Base-by-base conservation (phyloP, 176 grass and related monocot genomes). In the Eleusine coracana region DNA sequence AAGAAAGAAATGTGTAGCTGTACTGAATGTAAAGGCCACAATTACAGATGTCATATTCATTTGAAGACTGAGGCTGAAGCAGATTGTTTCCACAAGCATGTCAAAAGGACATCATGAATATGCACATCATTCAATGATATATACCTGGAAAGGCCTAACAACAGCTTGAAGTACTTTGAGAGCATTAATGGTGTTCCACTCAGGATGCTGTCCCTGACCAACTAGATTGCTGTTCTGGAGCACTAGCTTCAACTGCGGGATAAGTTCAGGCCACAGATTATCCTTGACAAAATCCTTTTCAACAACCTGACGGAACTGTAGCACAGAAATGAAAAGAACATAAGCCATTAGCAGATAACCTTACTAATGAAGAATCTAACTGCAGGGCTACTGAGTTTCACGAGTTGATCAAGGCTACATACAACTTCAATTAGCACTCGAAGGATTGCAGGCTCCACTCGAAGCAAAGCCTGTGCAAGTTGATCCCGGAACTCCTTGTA, bases 111-210 rank as follows among this genome's bases (percentile, higher is more conserved):
- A 48, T 21, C 67, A 16, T 80, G 28, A 36, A 59, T 58, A 58
- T n/a, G 54, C 59, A 63, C 25, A 29, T 63, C 25, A 29, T 13
- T 63, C 10, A 14, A 14, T 16, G 27, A 67, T 11, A 88, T 68
- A 70, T 87, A 94, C 94, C 92, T 97, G 94, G 70, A 97, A 97
- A 5, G 91, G 92, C 82, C 87, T 88, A 59, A 94, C 42, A 49
- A 94, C 51, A 56, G 87, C 76, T 83, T 97, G 88, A 88, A 97
- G 86, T 41, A 92, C 58, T 62, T 63, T 92, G 74, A 97, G 86
- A 41, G 92, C 92, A 84, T 90, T 97, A 64, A 97, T 70, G 16
- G 92, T 97, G 66, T 88, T 94, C 92, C 94, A 97, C 44, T 94
- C 73, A 78, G 87, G 85, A 85, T 90, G 71, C 46, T 68, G 74